A percentile compares a stretch with the other conserved stretches of the same genome.
These are phyloP conservation scores for Petrea volubilis DNA, from an alignment of 257 asterid genomes.

Conservation along the genomic window DNA sequence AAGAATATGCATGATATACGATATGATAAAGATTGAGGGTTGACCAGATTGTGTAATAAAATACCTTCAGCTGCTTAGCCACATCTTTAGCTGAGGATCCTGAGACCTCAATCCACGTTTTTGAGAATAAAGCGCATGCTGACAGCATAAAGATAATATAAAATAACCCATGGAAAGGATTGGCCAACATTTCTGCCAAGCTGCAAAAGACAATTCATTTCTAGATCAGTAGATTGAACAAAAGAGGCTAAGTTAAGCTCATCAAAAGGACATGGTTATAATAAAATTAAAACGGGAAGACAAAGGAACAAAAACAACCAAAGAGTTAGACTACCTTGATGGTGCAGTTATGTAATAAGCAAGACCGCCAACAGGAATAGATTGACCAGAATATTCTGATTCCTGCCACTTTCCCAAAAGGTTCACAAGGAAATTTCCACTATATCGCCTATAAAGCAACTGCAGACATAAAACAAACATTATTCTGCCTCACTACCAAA, in stretches of 20 bases:
- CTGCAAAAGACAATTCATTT: conserved; percentile 21
- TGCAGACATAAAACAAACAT: conserved; percentile 8
- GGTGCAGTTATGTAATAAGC: conserved; percentile 42
- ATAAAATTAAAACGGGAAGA: neutral
- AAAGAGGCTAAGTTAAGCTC: neutral
- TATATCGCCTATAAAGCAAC: conserved; percentile 33
- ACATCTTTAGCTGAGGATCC: conserved; percentile 31
- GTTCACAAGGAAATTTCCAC: conserved; percentile 38
- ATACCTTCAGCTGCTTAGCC: conserved; percentile 32
- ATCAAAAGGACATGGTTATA: neutral
- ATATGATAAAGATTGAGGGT: neutral
- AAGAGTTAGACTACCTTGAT: conserved; percentile 26
- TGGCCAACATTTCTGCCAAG: conserved; percentile 26
- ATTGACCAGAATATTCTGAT: conserved; percentile 40
- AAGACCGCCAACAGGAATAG: conserved; percentile 40
- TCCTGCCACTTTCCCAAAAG: conserved; percentile 43
- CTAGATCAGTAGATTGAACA: neutral
- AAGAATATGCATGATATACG: neutral
- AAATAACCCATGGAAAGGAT: conserved; percentile 29
- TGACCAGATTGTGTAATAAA: neutral
- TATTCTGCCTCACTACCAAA: neutral
- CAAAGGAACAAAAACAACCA: neutral
- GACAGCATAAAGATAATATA: conserved; percentile 30
- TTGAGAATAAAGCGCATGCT: conserved; percentile 34
- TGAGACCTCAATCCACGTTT: conserved; percentile 33